A percentile compares a stretch with the other conserved stretches of the same genome.
Evolutionary conservation across 1,284 basidiomycete genomes (phyloP).

Genomic region (Apiotrichum gamsii): DNA sequence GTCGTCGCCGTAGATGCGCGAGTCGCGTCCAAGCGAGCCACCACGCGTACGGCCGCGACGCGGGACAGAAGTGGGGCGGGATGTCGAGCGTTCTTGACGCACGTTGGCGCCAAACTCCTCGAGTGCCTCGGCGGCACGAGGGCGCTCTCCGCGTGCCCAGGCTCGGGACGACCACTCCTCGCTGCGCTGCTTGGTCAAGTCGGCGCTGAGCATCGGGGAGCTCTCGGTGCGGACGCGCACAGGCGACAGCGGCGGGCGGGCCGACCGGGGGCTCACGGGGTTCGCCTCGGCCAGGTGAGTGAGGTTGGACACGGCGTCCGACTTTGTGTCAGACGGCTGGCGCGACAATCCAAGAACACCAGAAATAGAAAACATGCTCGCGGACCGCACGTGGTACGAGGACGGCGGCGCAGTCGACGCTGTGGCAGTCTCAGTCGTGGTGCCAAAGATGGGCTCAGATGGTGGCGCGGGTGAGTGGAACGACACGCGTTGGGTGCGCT

Average conservation of each 20-base stretch:
- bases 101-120: conserved; percentile 41
- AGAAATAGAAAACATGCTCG: conserved; percentile 34
- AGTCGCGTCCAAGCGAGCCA: conserved; percentile 38
- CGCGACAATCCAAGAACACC: conserved; percentile 32
- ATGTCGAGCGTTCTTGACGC: conserved; percentile 20
- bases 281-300: conserved; percentile 31
- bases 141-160: conserved; percentile 41
- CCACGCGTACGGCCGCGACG: conserved; percentile 21
- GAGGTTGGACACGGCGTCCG: conserved; percentile 31
- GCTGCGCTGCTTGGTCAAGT: conserved; percentile 16
- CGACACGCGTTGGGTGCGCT: conserved; percentile 18
- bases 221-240: conserved; percentile 19
- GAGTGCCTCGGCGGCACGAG: conserved; percentile 33
- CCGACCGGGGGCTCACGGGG: conserved; percentile 8
- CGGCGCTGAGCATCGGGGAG: conserved; percentile 7
- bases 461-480: conserved; percentile 37
- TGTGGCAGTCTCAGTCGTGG: conserved; percentile 29
- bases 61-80: neutral
- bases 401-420: conserved; percentile 10
- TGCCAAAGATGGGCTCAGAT: conserved; percentile 31
- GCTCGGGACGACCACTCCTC: conserved; percentile 38
- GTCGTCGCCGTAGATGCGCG: conserved; percentile 21
- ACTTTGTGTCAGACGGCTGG: conserved; percentile 19
- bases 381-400: neutral
- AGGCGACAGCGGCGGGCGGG: conserved; percentile 5